Percentiles rank a stretch among this genome's conserved stretches.
phyloP scores from a whole-genome alignment of 2,329 filamentous ascomycete species.

The Fusarium palustre region DNA sequence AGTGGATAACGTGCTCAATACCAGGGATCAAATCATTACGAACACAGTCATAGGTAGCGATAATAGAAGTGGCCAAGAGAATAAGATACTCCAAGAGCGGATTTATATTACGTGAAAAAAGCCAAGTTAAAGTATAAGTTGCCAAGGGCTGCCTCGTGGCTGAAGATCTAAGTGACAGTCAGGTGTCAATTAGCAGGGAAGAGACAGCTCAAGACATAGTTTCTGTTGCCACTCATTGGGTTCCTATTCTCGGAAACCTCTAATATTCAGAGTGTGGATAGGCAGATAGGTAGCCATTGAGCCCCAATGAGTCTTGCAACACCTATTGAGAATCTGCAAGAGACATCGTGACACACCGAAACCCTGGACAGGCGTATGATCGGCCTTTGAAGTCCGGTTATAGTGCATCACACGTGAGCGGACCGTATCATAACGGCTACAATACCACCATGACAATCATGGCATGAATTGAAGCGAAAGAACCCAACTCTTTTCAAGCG shows the following conservation, averaged over 20 bases:
- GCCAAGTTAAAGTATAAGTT: not conserved
- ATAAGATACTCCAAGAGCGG: conserved; percentile 1
- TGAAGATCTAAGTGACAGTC: not conserved
- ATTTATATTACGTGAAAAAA: conserved; percentile 30
- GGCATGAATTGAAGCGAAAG: not conserved
- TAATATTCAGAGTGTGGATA: too few relatives aligned
- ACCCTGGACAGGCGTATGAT: conserved; percentile 24
- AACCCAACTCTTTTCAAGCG: conserved; percentile 34
- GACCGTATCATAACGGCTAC: not conserved
- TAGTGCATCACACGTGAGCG: conserved; percentile 16
- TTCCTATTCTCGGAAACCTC: not conserved
- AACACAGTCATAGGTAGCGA: conserved; percentile 30
- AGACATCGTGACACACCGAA: fast-evolving
- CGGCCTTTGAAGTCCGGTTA: conserved; percentile 31
- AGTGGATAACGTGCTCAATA: conserved; percentile 25
- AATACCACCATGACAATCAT: not conserved
- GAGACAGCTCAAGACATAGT: not conserved
- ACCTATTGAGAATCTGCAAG: not conserved
- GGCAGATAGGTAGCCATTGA: not conserved
- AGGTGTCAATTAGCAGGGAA: not conserved
- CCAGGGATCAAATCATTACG: conserved; percentile 11
- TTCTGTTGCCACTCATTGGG: too few relatives aligned
- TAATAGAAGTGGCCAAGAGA: not conserved
- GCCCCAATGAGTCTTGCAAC: too few relatives aligned
- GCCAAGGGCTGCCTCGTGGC: conserved; percentile 15